Percentiles rank a stretch among this genome's conserved stretches.
These are phyloP conservation scores for Geotrichum siamense DNA, from an alignment of 1,139 yeast species.

Conservation along the genomic window DNA sequence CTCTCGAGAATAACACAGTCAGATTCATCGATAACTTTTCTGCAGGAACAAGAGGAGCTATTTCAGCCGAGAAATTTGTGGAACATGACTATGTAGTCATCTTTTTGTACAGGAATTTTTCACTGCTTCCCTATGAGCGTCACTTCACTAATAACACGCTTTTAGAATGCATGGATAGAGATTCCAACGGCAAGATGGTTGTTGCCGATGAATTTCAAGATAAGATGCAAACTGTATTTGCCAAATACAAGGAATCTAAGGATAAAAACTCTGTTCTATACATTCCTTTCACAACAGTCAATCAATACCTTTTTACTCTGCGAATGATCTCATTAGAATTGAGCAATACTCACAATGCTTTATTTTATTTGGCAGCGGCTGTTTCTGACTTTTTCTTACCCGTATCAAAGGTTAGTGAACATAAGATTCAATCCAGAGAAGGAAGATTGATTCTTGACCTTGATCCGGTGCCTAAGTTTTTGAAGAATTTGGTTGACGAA, in stretches of 20 bases:
- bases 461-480: constrained; percentile 94
- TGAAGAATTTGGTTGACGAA: constrained; percentile 75
- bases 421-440: constrained; percentile 79
- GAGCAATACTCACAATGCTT: constrained; percentile 36
- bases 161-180: constrained; percentile 61
- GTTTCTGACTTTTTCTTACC: constrained; percentile 96
- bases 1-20: constrained; percentile 92
- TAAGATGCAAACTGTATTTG: constrained; percentile 56
- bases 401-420: constrained; percentile 75
- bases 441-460: constrained; percentile 75
- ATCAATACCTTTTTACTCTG: constrained; percentile 83
- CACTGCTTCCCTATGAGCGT: constrained; percentile 83
- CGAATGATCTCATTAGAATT: constrained; percentile 57
- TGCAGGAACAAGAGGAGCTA: constrained; percentile 97
- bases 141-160: constrained; percentile 83
- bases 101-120: constrained; percentile 85
- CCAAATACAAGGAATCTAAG: constrained; percentile 57
- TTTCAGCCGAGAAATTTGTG: constrained; percentile 86
- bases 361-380: constrained; percentile 93
- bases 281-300: constrained; percentile 90
- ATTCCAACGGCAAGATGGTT: constrained; percentile 30
- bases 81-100: constrained; percentile 85
- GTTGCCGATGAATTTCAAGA: constrained; percentile 56
- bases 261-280: constrained; percentile 53
- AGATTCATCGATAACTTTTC: constrained; percentile 93